phyloP scores from a whole-genome alignment of 2,329 filamentous ascomycete species.

The Albophoma yamanashiensis region DNA sequence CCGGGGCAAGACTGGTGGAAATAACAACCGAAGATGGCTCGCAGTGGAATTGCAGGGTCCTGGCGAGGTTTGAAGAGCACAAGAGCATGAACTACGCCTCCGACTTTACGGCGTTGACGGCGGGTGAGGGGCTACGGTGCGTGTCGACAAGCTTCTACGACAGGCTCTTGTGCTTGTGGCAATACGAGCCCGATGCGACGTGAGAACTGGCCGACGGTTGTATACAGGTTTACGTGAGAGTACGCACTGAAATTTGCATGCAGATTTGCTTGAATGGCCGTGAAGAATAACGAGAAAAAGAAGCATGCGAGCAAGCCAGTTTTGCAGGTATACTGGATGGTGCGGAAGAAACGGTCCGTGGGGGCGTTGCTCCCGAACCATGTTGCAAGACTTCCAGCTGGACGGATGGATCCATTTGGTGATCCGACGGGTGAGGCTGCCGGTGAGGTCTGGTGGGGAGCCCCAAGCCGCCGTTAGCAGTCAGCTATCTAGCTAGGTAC shows the following conservation, averaged over 20 bases:
- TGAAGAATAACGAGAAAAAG: too few relatives aligned
- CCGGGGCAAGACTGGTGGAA: slow-evolving; percentile 59
- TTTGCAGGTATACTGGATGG: too few relatives aligned
- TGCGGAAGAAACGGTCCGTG: too few relatives aligned
- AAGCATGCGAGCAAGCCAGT: too few relatives aligned
- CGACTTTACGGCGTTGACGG: slow-evolving; percentile 44
- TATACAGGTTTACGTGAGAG: not conserved
- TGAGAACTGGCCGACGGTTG: not conserved
- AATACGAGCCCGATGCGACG: slow-evolving; percentile 6
- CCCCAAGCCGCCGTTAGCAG: not conserved
- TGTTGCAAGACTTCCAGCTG: too few relatives aligned
- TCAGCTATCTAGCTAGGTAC: too few relatives aligned
- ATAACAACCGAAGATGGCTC: slow-evolving; percentile 24
- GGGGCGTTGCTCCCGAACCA: too few relatives aligned
- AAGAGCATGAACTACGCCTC: slow-evolving; percentile 93
- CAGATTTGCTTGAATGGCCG: too few relatives aligned
- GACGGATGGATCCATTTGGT: too few relatives aligned
- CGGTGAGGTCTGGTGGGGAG: not conserved
- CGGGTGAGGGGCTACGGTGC: slow-evolving; percentile 27
- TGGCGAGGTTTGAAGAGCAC: slow-evolving; percentile 72
- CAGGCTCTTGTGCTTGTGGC: slow-evolving; percentile 58
- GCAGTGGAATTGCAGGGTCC: slow-evolving; percentile 51
- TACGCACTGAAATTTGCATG: too few relatives aligned
- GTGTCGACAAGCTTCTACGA: slow-evolving; percentile 74
- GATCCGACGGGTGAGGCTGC: not conserved